Conservation (phyloP, 2,329 filamentous ascomycete species). For the Fusarium sp. region DNA sequence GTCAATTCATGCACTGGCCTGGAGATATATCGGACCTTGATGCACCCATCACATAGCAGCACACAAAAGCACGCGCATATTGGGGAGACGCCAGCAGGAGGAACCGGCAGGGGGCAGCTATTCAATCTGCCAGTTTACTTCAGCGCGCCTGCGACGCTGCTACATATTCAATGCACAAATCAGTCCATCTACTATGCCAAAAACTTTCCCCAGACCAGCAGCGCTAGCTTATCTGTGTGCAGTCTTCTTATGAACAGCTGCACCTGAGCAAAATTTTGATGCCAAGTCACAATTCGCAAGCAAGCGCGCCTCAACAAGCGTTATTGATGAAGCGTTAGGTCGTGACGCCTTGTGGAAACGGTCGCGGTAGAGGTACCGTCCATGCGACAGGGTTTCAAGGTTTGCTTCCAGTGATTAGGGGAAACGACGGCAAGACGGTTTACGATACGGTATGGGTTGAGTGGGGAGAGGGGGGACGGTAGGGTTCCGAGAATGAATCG, state of each 20-base stretch:
- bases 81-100: conserved; percentile 9
- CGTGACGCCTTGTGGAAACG: conserved; percentile 27
- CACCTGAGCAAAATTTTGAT: neutral
- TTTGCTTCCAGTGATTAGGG: conserved; percentile 38
- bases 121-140: conserved; percentile 32
- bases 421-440: conserved; percentile 25
- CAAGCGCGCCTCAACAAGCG: conserved; percentile 19
- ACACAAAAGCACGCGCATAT: conserved; percentile 15
- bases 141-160: conserved; percentile 24
- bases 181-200: conserved; percentile 4
- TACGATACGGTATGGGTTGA: conserved; percentile 32
- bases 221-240: neutral
- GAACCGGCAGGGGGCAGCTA: conserved; percentile 14
- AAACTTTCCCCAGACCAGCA: conserved; percentile 11
- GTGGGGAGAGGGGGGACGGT: conserved; percentile 27
- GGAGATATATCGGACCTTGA: conserved; percentile 21
- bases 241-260: neutral
- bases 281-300: conserved; percentile 2
- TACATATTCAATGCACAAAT: conserved; percentile 17
- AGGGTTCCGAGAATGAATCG: conserved; percentile 39
- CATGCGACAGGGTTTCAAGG: conserved; percentile 33
- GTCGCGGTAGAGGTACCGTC: conserved; percentile 35
- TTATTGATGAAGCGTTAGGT: conserved; percentile 28
- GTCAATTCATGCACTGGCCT: conserved; percentile 3
- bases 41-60: conserved; percentile 12